Percentiles rank a stretch among this genome's conserved stretches.
phyloP scores from a whole-genome alignment of 2,329 filamentous ascomycete species.

The Colletotrichum sansevieriae region DNA sequence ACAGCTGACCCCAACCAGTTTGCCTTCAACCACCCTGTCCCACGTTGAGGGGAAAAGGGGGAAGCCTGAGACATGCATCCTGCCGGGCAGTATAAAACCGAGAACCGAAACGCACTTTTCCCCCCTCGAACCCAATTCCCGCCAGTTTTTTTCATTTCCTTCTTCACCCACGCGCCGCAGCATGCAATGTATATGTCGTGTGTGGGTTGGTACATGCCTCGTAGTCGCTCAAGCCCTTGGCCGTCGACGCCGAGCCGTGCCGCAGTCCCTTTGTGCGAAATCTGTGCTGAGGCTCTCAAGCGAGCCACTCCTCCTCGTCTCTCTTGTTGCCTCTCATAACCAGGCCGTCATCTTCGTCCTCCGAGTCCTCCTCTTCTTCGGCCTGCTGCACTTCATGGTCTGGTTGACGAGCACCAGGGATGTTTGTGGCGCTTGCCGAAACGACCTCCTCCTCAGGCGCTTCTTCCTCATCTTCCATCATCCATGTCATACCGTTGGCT shows the following conservation, averaged over 20 bases:
- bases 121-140: conserved; percentile 13
- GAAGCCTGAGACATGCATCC: conserved; percentile 1
- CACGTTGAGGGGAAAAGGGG: neutral
- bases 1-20: conserved; percentile 19
- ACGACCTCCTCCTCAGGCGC: conserved; percentile 48
- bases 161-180: conserved; percentile 32
- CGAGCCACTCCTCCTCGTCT: conserved; percentile 72
- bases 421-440: neutral
- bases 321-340: conserved; percentile 69
- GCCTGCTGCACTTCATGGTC: conserved; percentile 51
- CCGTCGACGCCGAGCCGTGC: conserved; percentile 22
- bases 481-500: conserved; percentile 94
- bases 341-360: conserved; percentile 70
- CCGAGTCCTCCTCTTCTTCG: conserved; percentile 58
- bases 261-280: neutral
- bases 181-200: conserved; percentile 37
- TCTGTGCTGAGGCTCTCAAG: conserved; percentile 49
- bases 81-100: conserved; percentile 14
- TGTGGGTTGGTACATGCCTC: conserved; percentile 15
- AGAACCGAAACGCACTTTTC: conserved; percentile 25
- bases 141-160: conserved; percentile 19
- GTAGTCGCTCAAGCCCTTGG: conserved; percentile 8
- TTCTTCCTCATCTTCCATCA: conserved; percentile 69
- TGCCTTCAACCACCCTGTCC: neutral
- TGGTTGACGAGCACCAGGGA: conserved; percentile 44